phyloP scores from a whole-genome alignment of 106 monocot species.

The Chionographis japonica region DNA sequence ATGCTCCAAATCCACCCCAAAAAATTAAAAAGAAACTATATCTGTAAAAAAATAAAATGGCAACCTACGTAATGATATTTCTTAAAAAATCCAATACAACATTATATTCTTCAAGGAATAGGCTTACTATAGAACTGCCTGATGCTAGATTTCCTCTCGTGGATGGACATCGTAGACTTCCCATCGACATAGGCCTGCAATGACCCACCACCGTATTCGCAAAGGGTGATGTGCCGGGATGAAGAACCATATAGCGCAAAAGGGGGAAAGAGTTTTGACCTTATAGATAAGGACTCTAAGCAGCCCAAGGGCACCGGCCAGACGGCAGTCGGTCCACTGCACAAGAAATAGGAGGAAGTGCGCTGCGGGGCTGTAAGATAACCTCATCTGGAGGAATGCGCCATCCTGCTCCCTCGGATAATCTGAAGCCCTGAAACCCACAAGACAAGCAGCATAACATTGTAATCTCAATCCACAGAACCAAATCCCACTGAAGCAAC shows the following conservation, averaged over 20 bases:
- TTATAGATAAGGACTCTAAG: slow-evolving; percentile 1
- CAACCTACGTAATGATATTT: background rate
- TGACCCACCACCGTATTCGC: background rate
- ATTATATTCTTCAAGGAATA: background rate
- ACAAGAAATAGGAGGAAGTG: slow-evolving; percentile 1
- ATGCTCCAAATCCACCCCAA: too few relatives aligned
- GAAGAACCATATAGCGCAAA: too few relatives aligned
- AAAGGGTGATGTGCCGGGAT: background rate
- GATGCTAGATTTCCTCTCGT: slow-evolving; percentile 2
- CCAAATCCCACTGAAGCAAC: too few relatives aligned
- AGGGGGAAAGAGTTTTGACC: background rate
- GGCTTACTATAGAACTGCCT: slow-evolving; percentile 7
- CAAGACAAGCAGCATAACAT: background rate
- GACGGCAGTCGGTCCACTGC: background rate
- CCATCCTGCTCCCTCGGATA: slow-evolving; percentile 1
- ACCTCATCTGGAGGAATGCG: slow-evolving; percentile 2
- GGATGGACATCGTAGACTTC: background rate
- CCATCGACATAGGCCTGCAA: slow-evolving; percentile 3
- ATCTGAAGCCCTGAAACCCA: slow-evolving; percentile 1
- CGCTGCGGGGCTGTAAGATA: background rate
- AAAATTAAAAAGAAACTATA: too few relatives aligned
- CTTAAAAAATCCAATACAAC: background rate
- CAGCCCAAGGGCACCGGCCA: slow-evolving; percentile 9
- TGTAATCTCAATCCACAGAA: too few relatives aligned
- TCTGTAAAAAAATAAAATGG: background rate